phyloP scores from a whole-genome alignment of 345 rosid species.

The Murraya koenigii region DNA sequence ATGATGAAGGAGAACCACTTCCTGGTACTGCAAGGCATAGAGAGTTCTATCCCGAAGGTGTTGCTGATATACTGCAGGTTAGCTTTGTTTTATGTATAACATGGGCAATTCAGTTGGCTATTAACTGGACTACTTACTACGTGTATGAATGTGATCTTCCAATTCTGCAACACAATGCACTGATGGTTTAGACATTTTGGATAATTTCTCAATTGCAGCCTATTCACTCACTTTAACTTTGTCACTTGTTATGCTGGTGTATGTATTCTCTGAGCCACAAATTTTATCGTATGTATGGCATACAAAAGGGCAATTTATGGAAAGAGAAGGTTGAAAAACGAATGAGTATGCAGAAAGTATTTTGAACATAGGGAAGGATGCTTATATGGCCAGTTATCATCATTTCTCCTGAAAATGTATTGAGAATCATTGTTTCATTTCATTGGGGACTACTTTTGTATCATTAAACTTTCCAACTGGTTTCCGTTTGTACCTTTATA shows the following conservation, averaged over 20 bases:
- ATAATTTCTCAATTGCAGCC: too few species aligned
- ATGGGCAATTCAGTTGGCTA: neutral
- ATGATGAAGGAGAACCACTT: constrained; percentile 92
- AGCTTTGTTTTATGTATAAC: constrained; percentile 21
- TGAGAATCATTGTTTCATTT: neutral
- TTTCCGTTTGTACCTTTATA: neutral
- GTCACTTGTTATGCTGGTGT: neutral
- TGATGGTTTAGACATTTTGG: neutral
- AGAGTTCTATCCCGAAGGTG: constrained; percentile 99
- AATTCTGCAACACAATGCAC: neutral
- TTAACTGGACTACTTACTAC: neutral
- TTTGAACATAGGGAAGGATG: neutral
- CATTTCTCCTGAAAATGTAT: neutral
- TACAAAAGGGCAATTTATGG: too few species aligned
- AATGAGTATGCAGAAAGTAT: neutral
- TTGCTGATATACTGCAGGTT: constrained; percentile 85
- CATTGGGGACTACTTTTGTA: neutral
- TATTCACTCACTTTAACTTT: neutral
- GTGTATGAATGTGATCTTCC: neutral
- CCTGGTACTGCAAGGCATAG: constrained; percentile 99
- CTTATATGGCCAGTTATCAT: neutral
- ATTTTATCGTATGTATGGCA: too few species aligned
- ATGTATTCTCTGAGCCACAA: too few species aligned
- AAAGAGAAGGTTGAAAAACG: neutral
- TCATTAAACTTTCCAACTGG: neutral